Evolutionary conservation across 2,329 filamentous ascomycete species (phyloP).

Genomic region (Rosellinia necatrix): DNA sequence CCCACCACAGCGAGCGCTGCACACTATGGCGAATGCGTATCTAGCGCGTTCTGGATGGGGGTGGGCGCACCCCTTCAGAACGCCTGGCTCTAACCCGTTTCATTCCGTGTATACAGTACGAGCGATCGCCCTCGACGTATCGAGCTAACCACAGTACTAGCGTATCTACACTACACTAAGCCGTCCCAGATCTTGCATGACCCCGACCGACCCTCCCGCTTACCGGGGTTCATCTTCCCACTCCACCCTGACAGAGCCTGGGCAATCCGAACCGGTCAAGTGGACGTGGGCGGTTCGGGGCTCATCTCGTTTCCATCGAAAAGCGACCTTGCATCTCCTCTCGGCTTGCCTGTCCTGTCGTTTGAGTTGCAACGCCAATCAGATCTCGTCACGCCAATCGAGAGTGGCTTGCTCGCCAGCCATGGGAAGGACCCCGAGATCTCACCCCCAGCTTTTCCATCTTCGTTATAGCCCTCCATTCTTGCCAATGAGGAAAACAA

Average conservation of each 20-base stretch:
- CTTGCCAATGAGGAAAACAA: not conserved
- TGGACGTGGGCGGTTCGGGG: conserved; percentile 15
- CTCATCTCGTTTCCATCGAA: conserved; percentile 13
- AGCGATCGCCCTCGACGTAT: not conserved
- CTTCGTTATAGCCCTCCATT: not conserved
- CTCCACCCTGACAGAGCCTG: conserved; percentile 15
- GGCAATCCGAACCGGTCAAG: conserved; percentile 22
- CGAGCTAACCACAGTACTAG: not conserved
- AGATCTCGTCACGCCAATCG: conserved; percentile 18
- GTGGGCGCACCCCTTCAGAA: no score
- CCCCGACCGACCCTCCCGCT: conserved; percentile 26
- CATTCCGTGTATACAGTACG: no score
- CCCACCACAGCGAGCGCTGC: no score
- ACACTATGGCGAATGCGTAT: no score
- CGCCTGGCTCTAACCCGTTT: no score
- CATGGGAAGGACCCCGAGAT: no score
- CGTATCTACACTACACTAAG: not conserved
- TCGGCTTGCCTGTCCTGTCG: conserved; percentile 23
- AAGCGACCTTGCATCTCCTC: conserved; percentile 22
- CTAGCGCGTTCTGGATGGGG: no score
- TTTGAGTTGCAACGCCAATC: conserved; percentile 9
- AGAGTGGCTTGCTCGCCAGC: conserved; percentile 7
- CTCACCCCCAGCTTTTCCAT: not conserved
- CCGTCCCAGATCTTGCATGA: conserved; percentile 28
- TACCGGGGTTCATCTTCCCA: conserved; percentile 19